Conservation (phyloP, 2,329 filamentous ascomycete species). For the Fusarium penzigii region DNA sequence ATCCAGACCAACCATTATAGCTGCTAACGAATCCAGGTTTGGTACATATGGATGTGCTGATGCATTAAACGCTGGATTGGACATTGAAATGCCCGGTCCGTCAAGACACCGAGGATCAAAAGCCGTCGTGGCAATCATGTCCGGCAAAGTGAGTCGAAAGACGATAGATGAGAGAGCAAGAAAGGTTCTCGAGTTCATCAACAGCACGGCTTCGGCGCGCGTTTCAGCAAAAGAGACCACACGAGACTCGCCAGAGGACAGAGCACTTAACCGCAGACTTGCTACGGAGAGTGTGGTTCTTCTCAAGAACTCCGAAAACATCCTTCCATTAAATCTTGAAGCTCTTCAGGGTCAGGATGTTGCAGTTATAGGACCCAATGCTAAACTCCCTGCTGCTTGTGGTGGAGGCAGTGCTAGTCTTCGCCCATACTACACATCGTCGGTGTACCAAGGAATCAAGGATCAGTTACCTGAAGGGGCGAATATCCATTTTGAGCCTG, state of each 20-base stretch:
- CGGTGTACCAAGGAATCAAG: slow-evolving; percentile 33
- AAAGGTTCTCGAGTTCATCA: slow-evolving; percentile 8
- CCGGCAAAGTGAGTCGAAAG: not conserved
- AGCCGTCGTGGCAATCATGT: slow-evolving; percentile 6
- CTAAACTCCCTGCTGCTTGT: slow-evolving; percentile 39
- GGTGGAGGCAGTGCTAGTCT: slow-evolving; percentile 37
- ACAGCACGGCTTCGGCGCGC: not conserved
- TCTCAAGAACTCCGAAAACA: slow-evolving; percentile 60
- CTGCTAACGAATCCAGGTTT: slow-evolving; percentile 1
- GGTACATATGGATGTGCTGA: slow-evolving; percentile 13
- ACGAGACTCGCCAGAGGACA: slow-evolving; percentile 11
- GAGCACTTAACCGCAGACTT: slow-evolving; percentile 4
- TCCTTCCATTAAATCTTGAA: slow-evolving; percentile 48
- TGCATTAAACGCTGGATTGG: slow-evolving; percentile 10
- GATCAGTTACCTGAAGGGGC: slow-evolving; percentile 1
- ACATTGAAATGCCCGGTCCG: slow-evolving; percentile 16
- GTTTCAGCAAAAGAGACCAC: slow-evolving; percentile 11
- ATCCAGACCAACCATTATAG: not conserved
- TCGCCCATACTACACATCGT: slow-evolving; percentile 33
- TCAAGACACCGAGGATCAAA: slow-evolving; percentile 8
- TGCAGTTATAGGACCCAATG: slow-evolving; percentile 56
- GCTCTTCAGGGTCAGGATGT: slow-evolving; percentile 37
- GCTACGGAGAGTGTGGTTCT: slow-evolving; percentile 54
- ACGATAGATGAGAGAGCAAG: slow-evolving; percentile 7
- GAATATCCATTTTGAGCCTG: slow-evolving; percentile 8